phyloP scores from a whole-genome alignment of 768 basidiomycete genomes.

The Leccinum longicurvipes region DNA sequence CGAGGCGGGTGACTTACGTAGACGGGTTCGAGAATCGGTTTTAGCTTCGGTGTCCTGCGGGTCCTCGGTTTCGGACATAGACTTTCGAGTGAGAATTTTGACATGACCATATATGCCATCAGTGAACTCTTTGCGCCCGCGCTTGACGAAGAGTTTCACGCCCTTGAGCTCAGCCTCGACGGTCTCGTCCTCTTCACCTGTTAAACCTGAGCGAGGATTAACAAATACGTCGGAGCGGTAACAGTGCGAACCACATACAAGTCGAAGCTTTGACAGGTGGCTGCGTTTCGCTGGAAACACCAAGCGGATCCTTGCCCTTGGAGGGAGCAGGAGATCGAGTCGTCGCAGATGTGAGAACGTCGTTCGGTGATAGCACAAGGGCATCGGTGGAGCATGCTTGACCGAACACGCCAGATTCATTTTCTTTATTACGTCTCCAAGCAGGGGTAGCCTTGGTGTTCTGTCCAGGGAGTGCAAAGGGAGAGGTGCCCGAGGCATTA shows the following conservation, averaged over 20 bases:
- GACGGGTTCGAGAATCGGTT: conserved; percentile 23
- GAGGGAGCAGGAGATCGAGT: background rate
- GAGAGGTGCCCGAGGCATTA: conserved; percentile 19
- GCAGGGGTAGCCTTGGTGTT: conserved; percentile 20
- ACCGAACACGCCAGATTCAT: conserved; percentile 9
- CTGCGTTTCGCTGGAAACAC: background rate
- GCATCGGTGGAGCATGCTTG: conserved; percentile 1
- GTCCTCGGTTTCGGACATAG: background rate
- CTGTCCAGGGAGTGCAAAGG: conserved; percentile 21
- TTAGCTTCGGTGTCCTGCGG: conserved; percentile 5
- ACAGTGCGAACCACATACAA: conserved; percentile 11
- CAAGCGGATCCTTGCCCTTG: background rate
- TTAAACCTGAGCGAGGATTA: conserved; percentile 31
- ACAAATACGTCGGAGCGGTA: background rate
- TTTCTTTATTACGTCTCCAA: conserved; percentile 20
- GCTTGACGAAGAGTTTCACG: conserved; percentile 49
- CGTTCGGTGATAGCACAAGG: conserved; percentile 23
- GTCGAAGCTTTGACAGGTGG: background rate
- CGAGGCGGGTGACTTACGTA: conserved; percentile 30
- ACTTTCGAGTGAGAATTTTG: conserved; percentile 49
- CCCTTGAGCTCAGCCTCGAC: conserved; percentile 56
- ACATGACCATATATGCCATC: conserved; percentile 59
- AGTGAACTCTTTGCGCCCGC: conserved; percentile 46
- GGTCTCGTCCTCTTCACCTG: conserved; percentile 66
- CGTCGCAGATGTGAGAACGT: background rate